Percentiles rank a stretch among this genome's conserved stretches.
These are phyloP conservation scores for Alternaria rosae DNA, from an alignment of 2,329 filamentous ascomycete genomes.

Conservation along the genomic window DNA sequence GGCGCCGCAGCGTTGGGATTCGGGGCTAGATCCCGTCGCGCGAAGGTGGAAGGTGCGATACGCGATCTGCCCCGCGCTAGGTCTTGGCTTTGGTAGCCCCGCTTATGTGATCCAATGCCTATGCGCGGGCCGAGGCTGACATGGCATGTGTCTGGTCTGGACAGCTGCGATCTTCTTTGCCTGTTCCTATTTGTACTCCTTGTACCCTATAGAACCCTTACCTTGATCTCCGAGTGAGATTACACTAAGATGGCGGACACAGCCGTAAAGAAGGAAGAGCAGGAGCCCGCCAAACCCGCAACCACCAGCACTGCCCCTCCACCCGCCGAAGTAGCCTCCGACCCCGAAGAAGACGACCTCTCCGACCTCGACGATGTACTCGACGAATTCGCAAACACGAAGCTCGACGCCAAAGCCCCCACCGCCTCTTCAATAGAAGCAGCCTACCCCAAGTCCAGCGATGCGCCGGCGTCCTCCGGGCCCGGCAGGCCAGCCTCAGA, in stretches of 20 bases:
- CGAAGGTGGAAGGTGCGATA: slow-evolving; percentile 11
- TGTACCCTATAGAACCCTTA: not conserved
- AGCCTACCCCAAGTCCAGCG: slow-evolving; percentile 39
- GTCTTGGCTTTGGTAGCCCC: slow-evolving; percentile 15
- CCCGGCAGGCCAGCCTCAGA: slow-evolving; percentile 48
- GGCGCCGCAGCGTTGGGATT: slow-evolving; percentile 11
- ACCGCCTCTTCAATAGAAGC: slow-evolving; percentile 35
- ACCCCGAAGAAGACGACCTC: slow-evolving; percentile 90
- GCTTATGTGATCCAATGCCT: slow-evolving; percentile 16
- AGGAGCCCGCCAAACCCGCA: slow-evolving; percentile 17
- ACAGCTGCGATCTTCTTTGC: not conserved
- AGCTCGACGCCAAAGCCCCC: slow-evolving; percentile 60
- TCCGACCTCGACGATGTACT: slow-evolving; percentile 96
- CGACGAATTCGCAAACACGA: slow-evolving; percentile 81
- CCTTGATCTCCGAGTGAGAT: not conserved
- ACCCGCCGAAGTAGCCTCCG: slow-evolving; percentile 64
- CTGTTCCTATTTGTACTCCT: not conserved
- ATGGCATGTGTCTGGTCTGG: slow-evolving; percentile 4
- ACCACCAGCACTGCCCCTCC: slow-evolving; percentile 25
- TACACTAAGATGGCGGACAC: slow-evolving; percentile 28
- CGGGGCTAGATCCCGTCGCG: slow-evolving; percentile 17
- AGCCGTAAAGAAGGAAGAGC: slow-evolving; percentile 27
- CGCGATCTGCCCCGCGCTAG: slow-evolving; percentile 31
- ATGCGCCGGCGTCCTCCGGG: slow-evolving; percentile 50
- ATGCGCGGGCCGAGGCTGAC: slow-evolving; percentile 36